Base-by-base conservation (phyloP, 306 rosid species). In the Rosa lucieae region DNA sequence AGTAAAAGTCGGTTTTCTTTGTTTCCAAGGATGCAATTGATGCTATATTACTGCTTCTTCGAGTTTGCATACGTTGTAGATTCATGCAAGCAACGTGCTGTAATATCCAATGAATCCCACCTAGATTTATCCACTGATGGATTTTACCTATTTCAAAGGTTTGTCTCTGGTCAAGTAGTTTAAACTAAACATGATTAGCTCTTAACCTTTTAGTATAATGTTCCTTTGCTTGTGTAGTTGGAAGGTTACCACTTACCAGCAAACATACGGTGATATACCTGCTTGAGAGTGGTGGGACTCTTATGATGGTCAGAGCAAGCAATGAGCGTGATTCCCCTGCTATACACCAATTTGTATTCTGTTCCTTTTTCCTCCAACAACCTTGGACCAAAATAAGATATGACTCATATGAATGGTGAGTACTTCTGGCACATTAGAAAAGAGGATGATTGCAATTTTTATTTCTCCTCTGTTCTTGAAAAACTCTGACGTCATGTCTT, bases 221-320 rank as follows among this genome's bases (percentile, higher is more conserved):
- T n/a, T 78, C 17, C 23, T 29, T 32, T 73, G 73, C 58, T 67
- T 70, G 47, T 76, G 40, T 35, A 8, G 77, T 77, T 74, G 67
- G 62, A 93, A 92, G 94, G 92, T 72, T 43, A 88, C 97, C 46
- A 81, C 69, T 72, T 43, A 88, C 97, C 46, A 81, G 71, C 61
- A 92, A 92, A 84, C 13, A 14, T 11, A 13, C 17, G 13, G 53
- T 9, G 5, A 18, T 89, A 76, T 90, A 92, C 85, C n/a, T n/a
- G n/a, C 98, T 94, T 67, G 92, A 94, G 87, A 90, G 97, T 20
- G 98, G 98, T 59, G 97, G 92, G 82, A 89, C 92, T 80, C 92
- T 92, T 42, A 8, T 43, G 46, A 43, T 7, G 29, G 29, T 0
- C 47, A 43, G 10, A 43, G 10, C 47, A 43, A 13, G 53, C 15